Base-by-base conservation (phyloP, 2,329 filamentous ascomycete species). In the Penicillium sumatraense region DNA sequence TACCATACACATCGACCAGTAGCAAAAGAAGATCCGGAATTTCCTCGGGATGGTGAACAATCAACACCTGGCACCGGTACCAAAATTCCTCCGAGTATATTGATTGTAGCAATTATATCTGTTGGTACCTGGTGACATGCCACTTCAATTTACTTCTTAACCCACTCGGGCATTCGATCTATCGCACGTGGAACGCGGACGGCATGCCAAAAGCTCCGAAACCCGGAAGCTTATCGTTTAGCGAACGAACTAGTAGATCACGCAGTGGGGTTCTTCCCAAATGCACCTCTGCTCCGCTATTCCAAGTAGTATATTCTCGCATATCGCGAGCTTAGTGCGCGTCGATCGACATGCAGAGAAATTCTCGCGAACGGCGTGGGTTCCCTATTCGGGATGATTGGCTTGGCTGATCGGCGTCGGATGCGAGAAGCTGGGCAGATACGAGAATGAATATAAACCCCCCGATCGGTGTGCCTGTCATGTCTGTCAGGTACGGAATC, bases 121-220 rank as follows among this genome's bases (percentile, higher is more conserved):
- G n/a, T n/a, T n/a, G n/a, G n/a, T n/a, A n/a, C n/a, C n/a, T n/a
- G n/a, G 9, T 40, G 29, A 18, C 8, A 16, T 20, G 36, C 18
- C 36, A 20, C 10, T 40, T 18, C 18, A 16, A 46, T 31, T 33
- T 31, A 18, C n/a, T 7, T 10, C n/a, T 29, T 16, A 31, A 31
- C 29, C 42, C 42, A 46, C 26, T 46, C 42, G 27, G 27, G 21
- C 26, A 46, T 2, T 2, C 9, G 24, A 20, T 31, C 4, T 7
- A n/a, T 29, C 49, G 54, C 57, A 57, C 57, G 57, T 57, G 54
- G 20, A 42, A 42, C n/a, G n/a, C n/a, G n/a, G 20, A 24, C 11
- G 6, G 44, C 35, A 26, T 14, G 16, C 14, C 23, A 29, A n/a
- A 11, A 51, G 20, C 20, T 54, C 57, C 57, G 51, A 57, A 31